phyloP scores from a whole-genome alignment of 164 flowering plant species.

The Tetracentron sinense region DNA sequence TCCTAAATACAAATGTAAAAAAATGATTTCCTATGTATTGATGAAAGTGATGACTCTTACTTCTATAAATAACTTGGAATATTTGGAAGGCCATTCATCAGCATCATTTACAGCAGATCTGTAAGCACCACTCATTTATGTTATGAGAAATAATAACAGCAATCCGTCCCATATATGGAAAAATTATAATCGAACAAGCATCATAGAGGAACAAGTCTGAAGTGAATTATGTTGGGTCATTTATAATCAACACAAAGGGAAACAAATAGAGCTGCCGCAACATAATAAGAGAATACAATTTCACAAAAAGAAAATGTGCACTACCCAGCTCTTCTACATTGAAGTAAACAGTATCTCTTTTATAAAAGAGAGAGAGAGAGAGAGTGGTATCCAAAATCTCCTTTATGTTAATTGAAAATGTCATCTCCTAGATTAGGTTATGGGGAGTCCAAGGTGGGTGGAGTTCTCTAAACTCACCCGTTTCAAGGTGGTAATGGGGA shows the following conservation, averaged over 20 bases:
- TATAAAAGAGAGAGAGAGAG: no score
- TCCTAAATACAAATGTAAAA: not conserved
- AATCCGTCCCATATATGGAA: not conserved
- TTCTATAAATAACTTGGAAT: conserved; percentile 82
- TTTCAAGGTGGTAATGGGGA: no score
- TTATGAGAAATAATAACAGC: conserved; percentile 1
- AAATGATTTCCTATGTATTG: not conserved
- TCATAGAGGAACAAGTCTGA: not conserved
- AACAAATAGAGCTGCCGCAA: not conserved
- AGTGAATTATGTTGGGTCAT: not conserved
- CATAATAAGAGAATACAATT: not conserved
- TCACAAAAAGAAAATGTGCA: not conserved
- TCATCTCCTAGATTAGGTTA: no score
- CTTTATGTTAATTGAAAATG: no score
- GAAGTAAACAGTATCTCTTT: no score
- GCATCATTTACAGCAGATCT: conserved; percentile 88
- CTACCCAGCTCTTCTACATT: not conserved
- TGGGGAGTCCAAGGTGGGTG: no score
- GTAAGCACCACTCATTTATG: conserved; percentile 14
- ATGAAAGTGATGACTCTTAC: conserved; percentile 37
- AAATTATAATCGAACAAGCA: not conserved
- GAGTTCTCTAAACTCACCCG: no score
- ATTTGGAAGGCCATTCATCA: conserved; percentile 99
- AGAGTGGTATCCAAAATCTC: not conserved
- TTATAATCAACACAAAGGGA: not conserved